phyloP scores from a whole-genome alignment of 495 filamentous ascomycete genomes.

The Penicillium alfredii region DNA sequence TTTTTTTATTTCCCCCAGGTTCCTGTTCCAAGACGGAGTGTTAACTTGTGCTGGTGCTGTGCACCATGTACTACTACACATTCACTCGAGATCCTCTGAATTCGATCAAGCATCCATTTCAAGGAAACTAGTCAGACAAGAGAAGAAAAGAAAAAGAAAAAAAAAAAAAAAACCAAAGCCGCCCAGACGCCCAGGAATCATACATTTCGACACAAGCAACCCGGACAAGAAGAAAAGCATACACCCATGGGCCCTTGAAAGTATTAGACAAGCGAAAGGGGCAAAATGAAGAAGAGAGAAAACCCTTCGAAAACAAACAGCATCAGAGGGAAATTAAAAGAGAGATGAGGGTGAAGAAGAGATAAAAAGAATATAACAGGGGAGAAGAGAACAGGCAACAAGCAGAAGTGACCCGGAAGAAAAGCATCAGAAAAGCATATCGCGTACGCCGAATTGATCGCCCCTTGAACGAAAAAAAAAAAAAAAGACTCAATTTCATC shows the following conservation, averaged over 20 bases:
- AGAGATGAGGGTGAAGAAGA: conserved; percentile 1
- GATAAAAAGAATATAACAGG: conserved; percentile 17
- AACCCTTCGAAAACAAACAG: conserved; percentile 1
- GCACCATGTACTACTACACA: too few species aligned
- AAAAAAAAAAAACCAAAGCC: too few species aligned
- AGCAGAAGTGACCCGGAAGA: conserved; percentile 23
- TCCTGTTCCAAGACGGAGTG: too few species aligned
- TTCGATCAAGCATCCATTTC: conserved; percentile 12
- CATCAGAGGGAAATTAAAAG: conserved; percentile 12
- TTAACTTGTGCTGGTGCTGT: too few species aligned
- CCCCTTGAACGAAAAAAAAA: conserved; percentile 23
- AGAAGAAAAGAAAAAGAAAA: too few species aligned
- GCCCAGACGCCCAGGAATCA: conserved; percentile 26
- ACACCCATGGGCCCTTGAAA: conserved; percentile 23
- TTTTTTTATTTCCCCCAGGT: too few species aligned
- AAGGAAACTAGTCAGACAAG: conserved; percentile 20
- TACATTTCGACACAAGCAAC: conserved; percentile 25
- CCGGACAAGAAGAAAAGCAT: conserved; percentile 16
- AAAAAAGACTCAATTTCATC: too few species aligned
- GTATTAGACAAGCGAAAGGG: conserved; percentile 29
- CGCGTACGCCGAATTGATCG: conserved; percentile 32
- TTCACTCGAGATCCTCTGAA: too few species aligned
- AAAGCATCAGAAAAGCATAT: conserved; percentile 8
- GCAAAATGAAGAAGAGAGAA: conserved; percentile 3
- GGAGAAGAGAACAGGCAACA: conserved; percentile 15